Evolutionary conservation across 148 eudicot species (phyloP), one percentile per base, ranked within the genome.

Genomic region (Vaccinium myrtillus): DNA sequence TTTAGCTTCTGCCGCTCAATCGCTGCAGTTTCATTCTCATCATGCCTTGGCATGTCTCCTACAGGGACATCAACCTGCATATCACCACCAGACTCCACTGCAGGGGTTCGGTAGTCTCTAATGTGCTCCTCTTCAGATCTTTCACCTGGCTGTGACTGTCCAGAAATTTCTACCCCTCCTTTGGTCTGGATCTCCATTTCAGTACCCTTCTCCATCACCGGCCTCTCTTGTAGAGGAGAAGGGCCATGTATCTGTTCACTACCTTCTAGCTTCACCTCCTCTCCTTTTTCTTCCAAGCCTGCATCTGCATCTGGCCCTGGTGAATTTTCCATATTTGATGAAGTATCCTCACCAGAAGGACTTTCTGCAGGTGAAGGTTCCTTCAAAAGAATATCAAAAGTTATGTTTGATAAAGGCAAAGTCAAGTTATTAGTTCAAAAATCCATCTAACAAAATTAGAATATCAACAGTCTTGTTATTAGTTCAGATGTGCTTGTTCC

Each of bases 271-370:
- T 87, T 91, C 71, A 79, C 82, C 56, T 91, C 89, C 65, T 84
- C 90, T 49, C 87, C 90, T 82, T 82, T 89, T 39, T 88, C 94
- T 85, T 92, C 93, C 85, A 91, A 74, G 78, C 90, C 91, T 32
- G 84, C 85, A 80, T 90, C 94, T 30, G 83, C 90, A 83, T 95
- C 94, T 58, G 78, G 84, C 54, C 92, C 92, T 32, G 87, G 90
- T 78, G 99, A 94, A 85, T 91, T 91, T 80, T 91, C 98, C 91
- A 94, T 87, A 90, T 93, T 93, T 25, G 98, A 92, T 78, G 98
- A 96, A 75, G 90, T 90, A 74, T 94, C 91, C 85, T 87, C 98
- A 59, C 90, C 92, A 85, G 70, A 79, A 8, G 94, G 98, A 89
- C 97, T 96, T 75, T 83, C 98, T 77, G 86, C 88, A 59, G 79